These are phyloP conservation scores for Xylaria flabelliformis DNA, from an alignment of 495 filamentous ascomycete genomes.

Conservation along the genomic window DNA sequence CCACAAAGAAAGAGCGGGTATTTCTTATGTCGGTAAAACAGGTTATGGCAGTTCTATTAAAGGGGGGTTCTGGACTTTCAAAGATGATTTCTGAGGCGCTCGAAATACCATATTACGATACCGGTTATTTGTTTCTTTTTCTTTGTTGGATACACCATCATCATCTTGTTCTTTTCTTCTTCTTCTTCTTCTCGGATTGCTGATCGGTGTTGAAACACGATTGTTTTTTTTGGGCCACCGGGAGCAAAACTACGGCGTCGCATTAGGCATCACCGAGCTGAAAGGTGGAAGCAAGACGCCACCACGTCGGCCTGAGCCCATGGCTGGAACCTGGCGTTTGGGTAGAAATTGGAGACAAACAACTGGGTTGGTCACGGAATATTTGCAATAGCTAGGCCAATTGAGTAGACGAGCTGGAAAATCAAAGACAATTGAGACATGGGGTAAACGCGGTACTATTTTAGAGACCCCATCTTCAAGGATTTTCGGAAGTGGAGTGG, in stretches of 20 bases:
- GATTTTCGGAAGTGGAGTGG: constrained; percentile 15
- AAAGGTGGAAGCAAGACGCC: constrained; percentile 2
- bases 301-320: not conserved
- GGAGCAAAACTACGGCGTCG: constrained; percentile 19
- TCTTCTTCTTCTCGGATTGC: not conserved
- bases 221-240: constrained; percentile 13
- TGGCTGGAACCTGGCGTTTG: constrained; percentile 16
- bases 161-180: not conserved
- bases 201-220: constrained; percentile 1
- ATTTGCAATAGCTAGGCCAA: constrained; percentile 22
- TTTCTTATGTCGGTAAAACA: constrained; percentile 26
- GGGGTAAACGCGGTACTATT: constrained; percentile 19
- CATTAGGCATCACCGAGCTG: constrained; percentile 22
- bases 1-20: constrained; percentile 25
- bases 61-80: constrained; percentile 13
- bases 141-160: not conserved
- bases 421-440: constrained; percentile 9
- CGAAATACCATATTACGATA: constrained; percentile 17
- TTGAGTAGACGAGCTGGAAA: constrained; percentile 21
- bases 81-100: constrained; percentile 24
- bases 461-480: constrained; percentile 18
- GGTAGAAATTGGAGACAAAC: constrained; percentile 23
- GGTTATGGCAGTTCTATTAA: constrained; percentile 14
- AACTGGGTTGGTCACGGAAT: constrained; percentile 4
- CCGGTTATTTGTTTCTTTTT: constrained; percentile 20